Base-by-base conservation (phyloP, 768 basidiomycete species). In the Arthromyces matolae region DNA sequence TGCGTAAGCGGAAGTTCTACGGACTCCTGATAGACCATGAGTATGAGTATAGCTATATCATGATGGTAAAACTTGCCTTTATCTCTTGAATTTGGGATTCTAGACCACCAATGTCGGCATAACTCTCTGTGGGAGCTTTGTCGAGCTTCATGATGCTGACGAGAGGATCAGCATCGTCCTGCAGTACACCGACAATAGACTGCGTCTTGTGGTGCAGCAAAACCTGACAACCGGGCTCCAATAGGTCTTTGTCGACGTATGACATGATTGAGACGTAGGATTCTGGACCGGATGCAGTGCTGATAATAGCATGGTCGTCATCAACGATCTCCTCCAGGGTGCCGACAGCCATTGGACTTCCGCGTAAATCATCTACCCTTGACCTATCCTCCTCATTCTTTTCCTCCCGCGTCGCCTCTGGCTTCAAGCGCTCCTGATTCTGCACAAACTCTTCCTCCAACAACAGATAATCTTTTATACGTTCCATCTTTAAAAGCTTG, bases 71-170 rank as follows among this genome's bases (percentile, higher is more conserved):
- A 61, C 73, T 4, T 35, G 86, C 92, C 78, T 99, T 99, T 64
- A 99, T 99, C 70, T 99, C 96, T 68, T 98, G 94, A 56, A 99
- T 99, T 68, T 99, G 96, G 27, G 77, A 76, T 65, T 99, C 96
- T 12, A 99, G 75, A 38, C 95, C 96, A 75, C 96, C 96, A 58
- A 99, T 89, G 62, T 98, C 96, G 10, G 95, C 93, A 66, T 99
- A 99, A 57, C 92, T 95, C 69, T 98, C 96, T 16, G 93, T 96
- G 1, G 96, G 96, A 3, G 95, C 94, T 72, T 99, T 98, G 77
- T 98, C 94, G 41, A 98, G 80, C 64, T 97, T 96, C 94, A 98
- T 98, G 62, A 97, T 89, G 63, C 84, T 95, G 56, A 98, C 94
- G 71, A 96, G 80, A 4, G 96, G 96, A 62, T 99, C 91, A 10